Evolutionary conservation across 208 protist species (phyloP).

Genomic region (Leishmania turanica): DNA sequence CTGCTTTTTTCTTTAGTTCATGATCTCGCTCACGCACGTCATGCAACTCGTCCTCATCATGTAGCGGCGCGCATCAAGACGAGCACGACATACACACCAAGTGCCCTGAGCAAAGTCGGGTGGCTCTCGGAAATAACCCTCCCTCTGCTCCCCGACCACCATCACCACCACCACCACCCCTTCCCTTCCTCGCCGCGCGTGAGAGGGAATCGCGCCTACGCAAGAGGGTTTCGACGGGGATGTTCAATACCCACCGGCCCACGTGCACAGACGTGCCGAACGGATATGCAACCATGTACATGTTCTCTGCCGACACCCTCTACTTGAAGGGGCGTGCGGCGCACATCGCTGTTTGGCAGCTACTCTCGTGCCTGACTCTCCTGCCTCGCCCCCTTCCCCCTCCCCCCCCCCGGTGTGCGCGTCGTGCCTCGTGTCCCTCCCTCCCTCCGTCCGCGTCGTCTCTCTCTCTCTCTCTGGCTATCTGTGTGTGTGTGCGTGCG

Average conservation of each 20-base stretch:
- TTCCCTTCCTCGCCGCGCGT: neutral
- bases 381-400: neutral
- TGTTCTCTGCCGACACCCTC: neutral
- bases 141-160: too few species aligned
- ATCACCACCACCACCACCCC: too few species aligned
- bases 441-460: neutral
- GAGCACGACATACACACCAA: too few species aligned
- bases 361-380: neutral
- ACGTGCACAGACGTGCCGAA: neutral
- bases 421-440: neutral
- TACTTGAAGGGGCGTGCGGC: neutral
- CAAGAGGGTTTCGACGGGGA: neutral
- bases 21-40: neutral
- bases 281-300: too few species aligned
- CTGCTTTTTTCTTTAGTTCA: too few species aligned
- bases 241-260: neutral
- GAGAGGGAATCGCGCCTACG: neutral
- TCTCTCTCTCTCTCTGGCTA: neutral
- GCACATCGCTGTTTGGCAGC: neutral
- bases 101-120: neutral
- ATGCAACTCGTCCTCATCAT: neutral
- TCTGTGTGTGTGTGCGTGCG: neutral
- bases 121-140: neutral
- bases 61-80: neutral
- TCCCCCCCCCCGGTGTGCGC: neutral